Evolutionary conservation across 2,329 filamentous ascomycete species (phyloP), one percentile per base, ranked within the genome.

Genomic region (Ascochyta rabiei): DNA sequence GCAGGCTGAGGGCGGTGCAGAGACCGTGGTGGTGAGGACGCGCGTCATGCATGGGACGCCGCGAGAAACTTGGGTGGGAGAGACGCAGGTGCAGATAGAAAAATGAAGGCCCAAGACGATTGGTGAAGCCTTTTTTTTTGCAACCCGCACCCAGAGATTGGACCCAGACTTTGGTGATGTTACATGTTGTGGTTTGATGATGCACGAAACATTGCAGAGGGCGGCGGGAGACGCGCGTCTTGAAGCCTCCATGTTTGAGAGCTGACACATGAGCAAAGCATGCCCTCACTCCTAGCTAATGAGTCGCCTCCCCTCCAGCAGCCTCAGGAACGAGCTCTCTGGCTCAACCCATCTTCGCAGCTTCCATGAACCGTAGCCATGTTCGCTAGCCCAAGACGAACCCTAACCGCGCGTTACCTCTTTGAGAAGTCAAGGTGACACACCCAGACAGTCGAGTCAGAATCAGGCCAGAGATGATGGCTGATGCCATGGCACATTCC

Each of bases 21-120:
- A 40, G 28, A 47, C 50, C 30, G 61, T 55, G 41, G 62, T 63
- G 59, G 51, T 57, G 21, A 23, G 45, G 61, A 63, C 64, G 63
- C 64, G 64, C 61, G 64, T 61, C 61, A 44, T 46, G 55, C 44
- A 59, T 55, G 48, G 48, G 51, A 56, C 53, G 38, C 33, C 26
- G 31, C 43, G 43, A 48, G 31, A 28, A 34, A 19, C 18, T 16
- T 28, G 37, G 35, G 42, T 16, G 40, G n/a, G n/a, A n/a, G 26
- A 50, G 42, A 43, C 19, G 24, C 48, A 45, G 30, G 42, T 52
- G 31, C 53, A 58, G 49, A 59, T 53, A 59, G 57, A 57, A 59
- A 59, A 59, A 59, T 42, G 44, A 55, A 41, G 58, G 52, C 60
- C 59, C 52, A 59, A 23, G 49, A 53, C 48, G 53, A 59, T 58